phyloP scores from a whole-genome alignment of 2,329 filamentous ascomycete genomes.

The Huntiella savannae region DNA sequence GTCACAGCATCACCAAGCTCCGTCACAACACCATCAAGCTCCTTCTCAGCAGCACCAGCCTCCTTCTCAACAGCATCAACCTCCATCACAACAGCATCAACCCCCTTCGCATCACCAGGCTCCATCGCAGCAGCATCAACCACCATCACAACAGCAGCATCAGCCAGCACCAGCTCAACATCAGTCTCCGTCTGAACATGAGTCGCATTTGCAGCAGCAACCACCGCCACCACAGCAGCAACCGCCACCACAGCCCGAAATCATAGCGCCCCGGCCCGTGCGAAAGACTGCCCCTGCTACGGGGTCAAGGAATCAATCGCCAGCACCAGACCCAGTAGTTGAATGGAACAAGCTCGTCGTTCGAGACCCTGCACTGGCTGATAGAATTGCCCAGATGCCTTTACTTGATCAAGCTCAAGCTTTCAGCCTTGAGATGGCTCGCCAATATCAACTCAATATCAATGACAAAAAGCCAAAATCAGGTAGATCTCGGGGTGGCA shows the following conservation, averaged over 20 bases:
- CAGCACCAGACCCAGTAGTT: constrained; percentile 34
- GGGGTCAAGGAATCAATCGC: constrained; percentile 14
- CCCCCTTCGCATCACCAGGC: constrained; percentile 20
- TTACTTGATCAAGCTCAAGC: neutral
- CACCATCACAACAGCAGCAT: no score
- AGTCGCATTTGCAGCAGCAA: constrained; percentile 24
- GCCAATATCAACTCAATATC: neutral
- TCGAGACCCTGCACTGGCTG: constrained; percentile 39
- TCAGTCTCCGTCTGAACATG: constrained; percentile 19
- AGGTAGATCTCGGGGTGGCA: neutral
- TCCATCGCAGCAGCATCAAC: no score
- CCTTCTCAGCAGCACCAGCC: no score
- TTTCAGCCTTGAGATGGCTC: constrained; percentile 3
- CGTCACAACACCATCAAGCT: neutral
- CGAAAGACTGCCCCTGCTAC: constrained; percentile 4
- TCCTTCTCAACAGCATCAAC: neutral
- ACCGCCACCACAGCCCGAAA: neutral
- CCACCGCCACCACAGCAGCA: neutral
- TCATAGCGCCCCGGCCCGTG: constrained; percentile 13
- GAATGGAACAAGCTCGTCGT: constrained; percentile 67
- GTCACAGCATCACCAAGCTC: neutral
- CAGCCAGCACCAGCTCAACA: no score
- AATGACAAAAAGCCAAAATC: neutral
- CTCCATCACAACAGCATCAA: constrained; percentile 17
- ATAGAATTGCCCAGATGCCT: constrained; percentile 2